Conservation (phyloP, 116 monocot species). For the Dioscorea cayenensis region DNA sequence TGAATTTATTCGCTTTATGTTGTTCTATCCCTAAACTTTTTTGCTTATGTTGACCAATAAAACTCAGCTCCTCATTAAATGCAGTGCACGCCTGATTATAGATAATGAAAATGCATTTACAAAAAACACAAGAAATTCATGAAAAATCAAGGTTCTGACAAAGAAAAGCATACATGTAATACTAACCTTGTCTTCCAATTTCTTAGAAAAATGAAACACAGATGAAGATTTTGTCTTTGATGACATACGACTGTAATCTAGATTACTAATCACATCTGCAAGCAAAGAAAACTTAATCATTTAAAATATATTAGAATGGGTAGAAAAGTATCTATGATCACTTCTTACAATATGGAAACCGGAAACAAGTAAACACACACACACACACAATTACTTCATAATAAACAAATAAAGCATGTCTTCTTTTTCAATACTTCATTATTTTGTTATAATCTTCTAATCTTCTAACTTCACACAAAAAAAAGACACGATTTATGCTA, state of each 20-base stretch:
- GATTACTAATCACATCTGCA: conserved; percentile 3
- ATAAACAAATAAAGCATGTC: too few relatives aligned
- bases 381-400: background rate
- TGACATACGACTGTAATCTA: background rate
- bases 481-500: too few relatives aligned
- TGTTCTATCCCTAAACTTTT: conserved; percentile 10
- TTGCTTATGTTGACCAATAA: background rate
- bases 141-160: background rate
- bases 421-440: too few relatives aligned
- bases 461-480: too few relatives aligned
- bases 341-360: background rate
- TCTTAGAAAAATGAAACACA: conserved; percentile 4
- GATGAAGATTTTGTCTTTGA: conserved; percentile 9
- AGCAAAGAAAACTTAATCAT: background rate
- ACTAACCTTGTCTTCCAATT: conserved; percentile 16
- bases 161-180: background rate
- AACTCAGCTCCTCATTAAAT: conserved; percentile 20
- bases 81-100: conserved; percentile 33
- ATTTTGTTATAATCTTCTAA: too few relatives aligned
- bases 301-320: background rate
- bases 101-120: conserved; percentile 6
- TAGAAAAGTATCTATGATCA: background rate
- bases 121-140: background rate
- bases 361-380: background rate
- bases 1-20: conserved; percentile 8